These are phyloP conservation scores for fission yeast (Schizosaccharomyces pombe) DNA, from an alignment of 805 yeast species.

Conservation along the genomic window DNA sequence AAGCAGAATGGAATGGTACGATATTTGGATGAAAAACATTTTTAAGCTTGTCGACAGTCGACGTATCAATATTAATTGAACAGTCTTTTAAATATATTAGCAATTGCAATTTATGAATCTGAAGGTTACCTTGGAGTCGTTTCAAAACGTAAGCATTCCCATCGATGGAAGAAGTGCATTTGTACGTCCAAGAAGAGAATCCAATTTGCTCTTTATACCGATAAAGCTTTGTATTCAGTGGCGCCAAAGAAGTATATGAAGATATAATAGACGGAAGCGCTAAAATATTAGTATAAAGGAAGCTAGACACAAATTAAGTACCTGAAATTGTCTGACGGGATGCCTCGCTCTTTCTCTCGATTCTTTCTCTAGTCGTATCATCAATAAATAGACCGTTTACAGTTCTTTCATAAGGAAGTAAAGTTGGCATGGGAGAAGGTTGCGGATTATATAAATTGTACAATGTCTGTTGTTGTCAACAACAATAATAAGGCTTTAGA, in stretches of 20 bases:
- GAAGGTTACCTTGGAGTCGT: conserved; percentile 38
- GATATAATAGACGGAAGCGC: conserved; percentile 55
- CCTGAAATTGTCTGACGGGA: conserved; percentile 36
- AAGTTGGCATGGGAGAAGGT: conserved; percentile 45
- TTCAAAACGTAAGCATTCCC: conserved; percentile 59
- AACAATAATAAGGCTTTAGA: no score
- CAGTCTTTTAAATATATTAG: conserved; percentile 20
- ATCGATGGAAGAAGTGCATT: conserved; percentile 55
- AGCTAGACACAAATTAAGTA: background rate
- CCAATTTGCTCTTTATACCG: conserved; percentile 24
- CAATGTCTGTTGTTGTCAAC: conserved; percentile 22
- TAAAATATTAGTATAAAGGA: conserved; percentile 22
- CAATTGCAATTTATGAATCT: conserved; percentile 30
- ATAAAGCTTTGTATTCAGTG: conserved; percentile 35
- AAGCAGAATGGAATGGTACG: conserved; percentile 52
- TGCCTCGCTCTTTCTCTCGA: conserved; percentile 58
- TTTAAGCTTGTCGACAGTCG: conserved; percentile 39
- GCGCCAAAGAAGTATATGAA: conserved; percentile 63
- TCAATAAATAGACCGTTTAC: conserved; percentile 50
- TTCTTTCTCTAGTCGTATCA: conserved; percentile 41
- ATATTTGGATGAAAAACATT: conserved; percentile 30
- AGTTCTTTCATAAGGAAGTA: conserved; percentile 48
- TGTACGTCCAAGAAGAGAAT: conserved; percentile 39
- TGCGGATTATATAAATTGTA: conserved; percentile 78
- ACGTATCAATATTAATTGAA: background rate